Conservation (phyloP, 179 eudicot genomes). For the Beta macrorhiza region DNA sequence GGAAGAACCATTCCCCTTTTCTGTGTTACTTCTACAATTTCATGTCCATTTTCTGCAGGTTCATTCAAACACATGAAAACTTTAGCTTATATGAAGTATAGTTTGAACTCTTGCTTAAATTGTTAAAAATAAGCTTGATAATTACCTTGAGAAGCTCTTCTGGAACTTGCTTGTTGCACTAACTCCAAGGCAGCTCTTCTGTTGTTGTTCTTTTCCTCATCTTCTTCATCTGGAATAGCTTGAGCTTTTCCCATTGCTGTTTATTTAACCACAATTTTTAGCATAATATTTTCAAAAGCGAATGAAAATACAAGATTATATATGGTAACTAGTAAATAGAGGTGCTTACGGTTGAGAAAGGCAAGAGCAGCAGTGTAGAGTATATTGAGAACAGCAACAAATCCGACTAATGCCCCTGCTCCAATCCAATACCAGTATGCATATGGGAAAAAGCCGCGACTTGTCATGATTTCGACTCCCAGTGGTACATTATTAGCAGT, state of each 20-base stretch:
- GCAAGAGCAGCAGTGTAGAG: constrained; percentile 38
- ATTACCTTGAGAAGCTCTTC: constrained; percentile 18
- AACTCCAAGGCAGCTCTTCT: constrained; percentile 35
- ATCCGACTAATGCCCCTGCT: constrained; percentile 49
- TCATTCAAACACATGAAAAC: background rate
- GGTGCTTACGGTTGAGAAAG: constrained; percentile 46
- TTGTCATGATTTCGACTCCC: constrained; percentile 35
- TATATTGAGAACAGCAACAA: constrained; percentile 37
- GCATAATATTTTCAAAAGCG: background rate
- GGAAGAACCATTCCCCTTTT: constrained; percentile 45
- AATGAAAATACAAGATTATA: background rate
- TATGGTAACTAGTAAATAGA: background rate
- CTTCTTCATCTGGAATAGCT: constrained; percentile 46
- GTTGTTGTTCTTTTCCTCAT: constrained; percentile 23
- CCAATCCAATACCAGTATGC: constrained; percentile 72
- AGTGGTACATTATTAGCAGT: constrained; percentile 31
- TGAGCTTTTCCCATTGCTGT: constrained; percentile 61
- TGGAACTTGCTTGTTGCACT: constrained; percentile 16
- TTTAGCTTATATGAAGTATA: background rate
- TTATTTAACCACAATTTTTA: constrained; percentile 14
- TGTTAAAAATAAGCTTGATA: background rate
- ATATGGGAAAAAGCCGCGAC: constrained; percentile 43
- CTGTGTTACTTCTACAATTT: constrained; percentile 25
- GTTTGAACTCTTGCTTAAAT: background rate
- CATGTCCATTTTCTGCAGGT: constrained; percentile 27